Base-by-base conservation (phyloP, 768 basidiomycete species). In the Tulasnella sp. region DNA sequence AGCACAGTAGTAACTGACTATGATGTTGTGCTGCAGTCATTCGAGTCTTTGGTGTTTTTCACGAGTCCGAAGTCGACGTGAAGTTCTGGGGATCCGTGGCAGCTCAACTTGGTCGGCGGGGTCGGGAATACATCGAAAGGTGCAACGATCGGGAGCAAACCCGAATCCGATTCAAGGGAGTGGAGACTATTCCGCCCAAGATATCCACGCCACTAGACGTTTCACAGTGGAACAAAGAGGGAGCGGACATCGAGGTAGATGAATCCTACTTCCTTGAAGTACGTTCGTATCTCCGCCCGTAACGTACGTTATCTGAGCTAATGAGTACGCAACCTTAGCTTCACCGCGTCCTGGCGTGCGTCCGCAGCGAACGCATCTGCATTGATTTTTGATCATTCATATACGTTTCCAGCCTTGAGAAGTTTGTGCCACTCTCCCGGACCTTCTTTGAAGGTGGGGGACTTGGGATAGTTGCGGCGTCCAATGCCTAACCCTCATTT, bases 91-190 rank as follows among this genome's bases (percentile, higher is more conserved):
- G 85, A 22, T 80, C 83, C 0, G 80, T 89, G 67, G 84, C 85
- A 0, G 79, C 80, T 7, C 86, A 87, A 69, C 82, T 87, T 6
- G 79, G 79, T 4, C 81, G 83, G 3, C 86, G 83, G 64, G 87
- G 88, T 29, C 85, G 83, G 74, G 87, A 88, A 77, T 92, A 92
- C 76, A 83, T 83, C 37, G 82, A 82, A 29, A 85, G 89, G 90
- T 74, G 25, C 34, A 54, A 15, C 3, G 29, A 39, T n/a, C 17
- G 19, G 14, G 25, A 15, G 12, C 52, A 38, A 22, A 31, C 58
- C 19, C 31, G 52, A 31, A 74, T 74, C 40, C 38, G 54, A 6
- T 58, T 58, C 22, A 64, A 64, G 31, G 31, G 58, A 29, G 14
- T 64, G 5, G 31, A 25, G 58, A 64, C 58, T 0, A 12, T 34